Base-by-base conservation (phyloP, 768 basidiomycete genomes). In the Cystobasidium ongulense region DNA sequence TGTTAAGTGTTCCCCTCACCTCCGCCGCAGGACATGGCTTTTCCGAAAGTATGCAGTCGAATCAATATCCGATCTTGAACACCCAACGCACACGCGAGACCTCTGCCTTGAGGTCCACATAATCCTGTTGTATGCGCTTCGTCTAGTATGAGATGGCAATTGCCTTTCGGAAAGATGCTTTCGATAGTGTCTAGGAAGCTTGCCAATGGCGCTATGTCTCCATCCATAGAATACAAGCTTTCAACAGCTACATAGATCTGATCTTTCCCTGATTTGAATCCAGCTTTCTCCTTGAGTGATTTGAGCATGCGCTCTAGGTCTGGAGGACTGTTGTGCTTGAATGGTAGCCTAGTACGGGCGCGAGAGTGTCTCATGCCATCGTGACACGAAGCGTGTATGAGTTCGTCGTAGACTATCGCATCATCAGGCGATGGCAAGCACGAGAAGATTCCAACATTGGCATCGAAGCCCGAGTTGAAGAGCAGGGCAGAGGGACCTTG, bases 191-290 rank as follows among this genome's bases (percentile, higher is more conserved):
- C 87, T 53, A 92, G 77, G 2, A 85, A 77, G 31, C 86, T 85
- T 18, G 66, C 66, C 33, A 98, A 83, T 0, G 92, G 92, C 0
- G 89, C 85, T 74, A 95, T 85, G 31, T 92, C 95, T 17, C 95
- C 95, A 76, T 98, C 95, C 95, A 98, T 98, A 72, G 89, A 90
- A 77, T 97, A 97, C 54, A 97, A 81, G 41, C 87, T 88, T 84
- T 98, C 95, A 7, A 96, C 88, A 0, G 91, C 88, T 15, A 98
- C 81, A 78, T 94, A 96, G 1, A 90, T 76, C 33, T 73, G 70
- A 57, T 61, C 65, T 25, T 31, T 17, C 13, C 76, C 77, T 76
- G 83, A 88, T 39, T 76, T 75, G 31, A 81, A 80, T 0, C 86
- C 87, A 1, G 73, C 57, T 17, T 76, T 76, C 5, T 4, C 7